A percentile compares a stretch with the other conserved stretches of the same genome.
Conservation (phyloP, 2,329 filamentous ascomycete genomes). For the Cladophialophora psammophila region DNA sequence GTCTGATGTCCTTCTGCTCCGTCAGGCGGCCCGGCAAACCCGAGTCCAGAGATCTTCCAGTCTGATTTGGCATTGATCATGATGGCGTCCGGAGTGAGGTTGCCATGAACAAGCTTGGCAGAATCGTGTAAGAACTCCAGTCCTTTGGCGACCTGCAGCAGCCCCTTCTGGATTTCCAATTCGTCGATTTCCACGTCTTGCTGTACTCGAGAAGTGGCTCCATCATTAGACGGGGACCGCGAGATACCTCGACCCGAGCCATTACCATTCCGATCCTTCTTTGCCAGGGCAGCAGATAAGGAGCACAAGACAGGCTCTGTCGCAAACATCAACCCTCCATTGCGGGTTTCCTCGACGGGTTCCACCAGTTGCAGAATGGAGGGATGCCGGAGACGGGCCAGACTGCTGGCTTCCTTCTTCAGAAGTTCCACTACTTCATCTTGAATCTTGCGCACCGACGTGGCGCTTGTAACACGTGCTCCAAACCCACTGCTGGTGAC, state of each 20-base stretch:
- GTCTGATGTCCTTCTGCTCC: slow-evolving; percentile 76
- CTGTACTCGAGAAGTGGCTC: slow-evolving; percentile 70
- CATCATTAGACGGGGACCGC: slow-evolving; percentile 58
- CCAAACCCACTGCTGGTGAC: slow-evolving; percentile 66
- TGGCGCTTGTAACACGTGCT: slow-evolving; percentile 63
- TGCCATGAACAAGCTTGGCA: slow-evolving; percentile 90
- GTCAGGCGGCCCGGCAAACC: slow-evolving; percentile 84
- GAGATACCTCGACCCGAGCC: slow-evolving; percentile 24
- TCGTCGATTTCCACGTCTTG: slow-evolving; percentile 94
- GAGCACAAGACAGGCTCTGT: slow-evolving; percentile 91
- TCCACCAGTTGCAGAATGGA: slow-evolving; percentile 92
- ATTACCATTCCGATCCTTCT: slow-evolving; percentile 85
- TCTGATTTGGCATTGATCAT: slow-evolving; percentile 97
- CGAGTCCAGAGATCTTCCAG: slow-evolving; percentile 97
- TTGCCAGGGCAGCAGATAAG: slow-evolving; percentile 78
- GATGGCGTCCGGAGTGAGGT: slow-evolving; percentile 90
- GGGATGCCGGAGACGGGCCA: slow-evolving; percentile 88
- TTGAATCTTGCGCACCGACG: slow-evolving; percentile 77
- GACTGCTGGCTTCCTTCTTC: slow-evolving; percentile 87
- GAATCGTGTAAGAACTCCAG: slow-evolving; percentile 96
- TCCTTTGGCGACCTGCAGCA: slow-evolving; percentile 91
- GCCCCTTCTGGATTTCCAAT: slow-evolving; percentile 94
- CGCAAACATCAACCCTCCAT: slow-evolving; percentile 91
- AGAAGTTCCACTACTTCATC: slow-evolving; percentile 91
- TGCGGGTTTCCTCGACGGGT: slow-evolving; percentile 91